Conservation (phyloP, 192 early-diverging fungal genomes). For the Backusella mclennaniae region DNA sequence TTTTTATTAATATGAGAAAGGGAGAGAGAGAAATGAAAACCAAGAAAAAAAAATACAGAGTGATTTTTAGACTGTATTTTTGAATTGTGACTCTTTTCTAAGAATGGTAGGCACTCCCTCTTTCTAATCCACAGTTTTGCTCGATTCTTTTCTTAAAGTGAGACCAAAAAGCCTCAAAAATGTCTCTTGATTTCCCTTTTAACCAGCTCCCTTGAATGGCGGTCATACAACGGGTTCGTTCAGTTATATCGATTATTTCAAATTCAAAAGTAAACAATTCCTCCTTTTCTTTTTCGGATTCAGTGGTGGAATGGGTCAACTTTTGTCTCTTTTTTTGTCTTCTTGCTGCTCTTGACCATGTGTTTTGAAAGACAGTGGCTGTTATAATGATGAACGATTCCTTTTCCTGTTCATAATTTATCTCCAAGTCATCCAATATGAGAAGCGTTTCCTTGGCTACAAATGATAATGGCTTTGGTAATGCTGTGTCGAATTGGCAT, state of each 20-base stretch:
- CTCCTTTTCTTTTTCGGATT: background rate
- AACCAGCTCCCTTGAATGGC: slow-evolving; percentile 39
- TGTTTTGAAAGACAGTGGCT: slow-evolving; percentile 9
- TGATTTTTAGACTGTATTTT: background rate
- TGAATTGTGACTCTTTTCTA: background rate
- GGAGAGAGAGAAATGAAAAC: slow-evolving; percentile 7
- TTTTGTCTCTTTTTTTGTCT: slow-evolving; percentile 15
- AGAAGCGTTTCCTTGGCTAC: background rate
- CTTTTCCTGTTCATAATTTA: background rate
- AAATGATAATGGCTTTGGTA: background rate
- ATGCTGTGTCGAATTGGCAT: slow-evolving; percentile 6
- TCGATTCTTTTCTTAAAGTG: slow-evolving; percentile 31
- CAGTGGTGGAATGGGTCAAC: background rate
- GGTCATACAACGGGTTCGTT: background rate
- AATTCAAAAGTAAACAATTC: slow-evolving; percentile 10
- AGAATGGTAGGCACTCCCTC: slow-evolving; percentile 5
- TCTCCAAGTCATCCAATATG: slow-evolving; percentile 7
- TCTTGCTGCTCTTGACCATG: slow-evolving; percentile 36
- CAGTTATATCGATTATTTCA: background rate
- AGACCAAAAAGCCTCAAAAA: slow-evolving; percentile 51
- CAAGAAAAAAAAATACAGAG: background rate
- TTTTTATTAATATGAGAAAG: background rate
- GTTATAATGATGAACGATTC: background rate
- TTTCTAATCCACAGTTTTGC: slow-evolving; percentile 17
- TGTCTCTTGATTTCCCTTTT: slow-evolving; percentile 41